Percentiles rank a stretch among this genome's conserved stretches.
phyloP scores from a whole-genome alignment of 306 rosid genomes.

The Cicer chorassanicum region DNA sequence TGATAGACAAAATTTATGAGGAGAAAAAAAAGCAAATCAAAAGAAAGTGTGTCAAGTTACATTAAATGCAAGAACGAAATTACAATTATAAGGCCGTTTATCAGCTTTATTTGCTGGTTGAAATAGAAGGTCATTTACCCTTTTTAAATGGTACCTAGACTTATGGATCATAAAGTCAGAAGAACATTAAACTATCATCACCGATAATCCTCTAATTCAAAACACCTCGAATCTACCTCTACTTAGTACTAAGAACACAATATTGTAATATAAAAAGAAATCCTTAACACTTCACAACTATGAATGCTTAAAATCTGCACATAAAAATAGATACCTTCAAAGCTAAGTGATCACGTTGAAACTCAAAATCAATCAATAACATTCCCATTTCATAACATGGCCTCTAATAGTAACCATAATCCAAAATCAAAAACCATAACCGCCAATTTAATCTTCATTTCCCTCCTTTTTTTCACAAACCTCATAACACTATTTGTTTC shows the following conservation, averaged over 20 bases:
- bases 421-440: slow-evolving; percentile 1
- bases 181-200: background rate
- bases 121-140: too few species aligned
- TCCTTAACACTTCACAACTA: background rate
- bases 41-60: too few species aligned
- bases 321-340: slow-evolving; percentile 34
- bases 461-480: slow-evolving; percentile 50
- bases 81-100: too few species aligned
- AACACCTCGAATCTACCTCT: background rate
- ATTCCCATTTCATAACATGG: slow-evolving; percentile 17
- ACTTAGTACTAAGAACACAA: background rate
- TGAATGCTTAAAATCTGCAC: background rate
- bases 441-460: slow-evolving; percentile 46
- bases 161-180: background rate
- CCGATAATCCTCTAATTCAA: background rate
- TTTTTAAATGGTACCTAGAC: too few species aligned
- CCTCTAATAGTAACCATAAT: slow-evolving; percentile 12
- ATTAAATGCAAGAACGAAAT: too few species aligned
- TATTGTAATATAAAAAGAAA: background rate
- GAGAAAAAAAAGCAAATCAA: too few species aligned
- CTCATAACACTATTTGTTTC: slow-evolving; percentile 49
- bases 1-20: too few species aligned
- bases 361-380: background rate
- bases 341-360: background rate
- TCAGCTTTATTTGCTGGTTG: too few species aligned